Conservation (phyloP, 1,284 basidiomycete genomes). For the Trichosporon ovoides region DNA sequence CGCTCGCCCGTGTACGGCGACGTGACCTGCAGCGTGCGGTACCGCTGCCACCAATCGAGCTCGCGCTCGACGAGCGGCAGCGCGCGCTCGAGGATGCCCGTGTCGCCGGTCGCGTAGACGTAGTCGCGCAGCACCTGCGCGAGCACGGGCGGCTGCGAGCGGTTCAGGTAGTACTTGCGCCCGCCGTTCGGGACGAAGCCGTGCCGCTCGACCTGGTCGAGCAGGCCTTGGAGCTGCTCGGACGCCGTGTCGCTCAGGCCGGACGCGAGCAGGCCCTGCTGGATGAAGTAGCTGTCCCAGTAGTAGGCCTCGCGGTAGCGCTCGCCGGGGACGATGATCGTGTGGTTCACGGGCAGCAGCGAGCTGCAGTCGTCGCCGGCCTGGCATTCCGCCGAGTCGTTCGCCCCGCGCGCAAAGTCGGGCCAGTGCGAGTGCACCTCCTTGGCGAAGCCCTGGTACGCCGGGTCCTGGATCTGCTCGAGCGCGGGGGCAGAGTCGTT, state of each 20-base stretch:
- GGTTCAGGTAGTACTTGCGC: constrained; percentile 60
- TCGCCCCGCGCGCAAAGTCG: constrained; percentile 65
- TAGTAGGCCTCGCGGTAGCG: constrained; percentile 56
- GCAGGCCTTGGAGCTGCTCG: constrained; percentile 78
- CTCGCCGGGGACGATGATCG: constrained; percentile 80
- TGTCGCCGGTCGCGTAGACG: constrained; percentile 58
- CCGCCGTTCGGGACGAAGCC: constrained; percentile 94
- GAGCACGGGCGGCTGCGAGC: constrained; percentile 85
- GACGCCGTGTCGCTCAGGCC: constrained; percentile 68
- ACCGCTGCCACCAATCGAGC: constrained; percentile 71
- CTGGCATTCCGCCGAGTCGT: constrained; percentile 61
- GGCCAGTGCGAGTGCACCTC: constrained; percentile 78
- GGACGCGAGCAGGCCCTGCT: constrained; percentile 73
- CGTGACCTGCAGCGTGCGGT: constrained; percentile 67
- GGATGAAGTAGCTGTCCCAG: constrained; percentile 64
- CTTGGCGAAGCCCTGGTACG: constrained; percentile 68
- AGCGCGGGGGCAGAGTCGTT: constrained; percentile 61
- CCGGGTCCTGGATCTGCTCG: constrained; percentile 62
- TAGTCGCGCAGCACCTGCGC: constrained; percentile 68
- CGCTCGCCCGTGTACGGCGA: constrained; percentile 65
- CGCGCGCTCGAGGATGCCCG: constrained; percentile 59
- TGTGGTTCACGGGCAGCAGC: constrained; percentile 81
- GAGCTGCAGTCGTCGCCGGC: constrained; percentile 58
- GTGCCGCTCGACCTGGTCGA: constrained; percentile 71
- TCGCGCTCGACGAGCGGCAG: constrained; percentile 64